phyloP scores from a whole-genome alignment of 441 rosid genomes.

The Populus hybrid region DNA sequence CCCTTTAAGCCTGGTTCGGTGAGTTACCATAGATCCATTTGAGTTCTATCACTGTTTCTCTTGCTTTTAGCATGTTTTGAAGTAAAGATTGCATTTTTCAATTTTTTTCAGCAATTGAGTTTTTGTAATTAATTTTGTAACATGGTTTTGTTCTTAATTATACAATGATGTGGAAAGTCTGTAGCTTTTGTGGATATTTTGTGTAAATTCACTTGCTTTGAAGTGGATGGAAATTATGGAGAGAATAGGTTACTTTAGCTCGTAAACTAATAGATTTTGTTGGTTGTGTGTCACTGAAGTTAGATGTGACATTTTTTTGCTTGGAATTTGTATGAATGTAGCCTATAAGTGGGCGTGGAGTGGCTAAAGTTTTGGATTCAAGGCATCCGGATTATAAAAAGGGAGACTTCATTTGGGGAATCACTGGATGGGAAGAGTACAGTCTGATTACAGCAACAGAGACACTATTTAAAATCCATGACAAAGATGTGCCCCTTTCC shows the following conservation, averaged over 20 bases:
- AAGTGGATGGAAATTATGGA: neutral
- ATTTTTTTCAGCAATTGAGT: neutral
- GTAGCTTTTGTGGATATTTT: neutral
- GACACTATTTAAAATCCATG: slow-evolving; percentile 47
- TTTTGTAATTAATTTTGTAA: neutral
- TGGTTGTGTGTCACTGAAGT: neutral
- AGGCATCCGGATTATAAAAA: slow-evolving; percentile 46
- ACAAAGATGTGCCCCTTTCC: too few species aligned
- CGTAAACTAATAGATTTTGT: neutral
- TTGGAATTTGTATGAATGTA: slow-evolving; percentile 12
- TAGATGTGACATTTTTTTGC: neutral
- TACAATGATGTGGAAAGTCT: neutral
- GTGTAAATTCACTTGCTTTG: neutral
- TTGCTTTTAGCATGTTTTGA: neutral
- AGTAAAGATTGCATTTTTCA: neutral
- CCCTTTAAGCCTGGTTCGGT: slow-evolving; percentile 18
- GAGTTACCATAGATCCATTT: neutral
- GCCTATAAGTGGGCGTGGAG: slow-evolving; percentile 60
- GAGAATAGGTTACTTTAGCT: neutral
- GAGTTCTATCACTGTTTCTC: neutral
- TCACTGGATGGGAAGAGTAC: slow-evolving; percentile 73
- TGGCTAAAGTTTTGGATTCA: slow-evolving; percentile 65
- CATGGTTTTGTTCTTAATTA: neutral
- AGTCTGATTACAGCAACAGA: slow-evolving; percentile 41
- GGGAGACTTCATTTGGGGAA: slow-evolving; percentile 56